phyloP scores from a whole-genome alignment of 2,329 filamentous ascomycete species.

The Apiospora kogelbergensis region DNA sequence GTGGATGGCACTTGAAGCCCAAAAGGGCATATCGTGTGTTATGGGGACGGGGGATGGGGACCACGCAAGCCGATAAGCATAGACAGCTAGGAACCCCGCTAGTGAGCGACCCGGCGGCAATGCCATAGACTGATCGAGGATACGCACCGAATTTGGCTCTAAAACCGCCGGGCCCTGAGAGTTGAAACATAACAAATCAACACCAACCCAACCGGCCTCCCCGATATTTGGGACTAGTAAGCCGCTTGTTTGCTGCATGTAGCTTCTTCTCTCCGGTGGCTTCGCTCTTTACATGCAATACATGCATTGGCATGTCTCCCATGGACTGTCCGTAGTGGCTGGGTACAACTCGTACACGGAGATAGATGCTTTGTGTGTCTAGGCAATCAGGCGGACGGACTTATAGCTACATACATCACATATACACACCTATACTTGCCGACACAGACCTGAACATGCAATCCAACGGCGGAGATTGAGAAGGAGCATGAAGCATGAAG shows the following conservation, averaged over 20 bases:
- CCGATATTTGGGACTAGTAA: background rate
- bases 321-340: background rate
- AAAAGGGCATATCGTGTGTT: constrained; percentile 3
- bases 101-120: background rate
- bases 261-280: background rate
- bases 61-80: background rate
- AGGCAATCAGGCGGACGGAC: background rate
- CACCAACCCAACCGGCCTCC: background rate
- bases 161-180: background rate
- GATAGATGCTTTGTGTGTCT: background rate
- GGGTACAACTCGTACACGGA: background rate
- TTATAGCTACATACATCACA: background rate
- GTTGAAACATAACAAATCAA: constrained; percentile 8
- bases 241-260: background rate
- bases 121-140: background rate
- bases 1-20: background rate
- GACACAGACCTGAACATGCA: background rate
- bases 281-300: background rate
- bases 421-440: background rate
- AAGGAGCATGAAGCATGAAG: constrained; percentile 2
- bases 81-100: background rate
- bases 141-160: background rate
- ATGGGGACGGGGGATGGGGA: background rate
- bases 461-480: background rate
- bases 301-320: background rate